These are phyloP conservation scores for Yamadazyma sp. DNA, from an alignment of 805 yeast species.

Conservation along the genomic window DNA sequence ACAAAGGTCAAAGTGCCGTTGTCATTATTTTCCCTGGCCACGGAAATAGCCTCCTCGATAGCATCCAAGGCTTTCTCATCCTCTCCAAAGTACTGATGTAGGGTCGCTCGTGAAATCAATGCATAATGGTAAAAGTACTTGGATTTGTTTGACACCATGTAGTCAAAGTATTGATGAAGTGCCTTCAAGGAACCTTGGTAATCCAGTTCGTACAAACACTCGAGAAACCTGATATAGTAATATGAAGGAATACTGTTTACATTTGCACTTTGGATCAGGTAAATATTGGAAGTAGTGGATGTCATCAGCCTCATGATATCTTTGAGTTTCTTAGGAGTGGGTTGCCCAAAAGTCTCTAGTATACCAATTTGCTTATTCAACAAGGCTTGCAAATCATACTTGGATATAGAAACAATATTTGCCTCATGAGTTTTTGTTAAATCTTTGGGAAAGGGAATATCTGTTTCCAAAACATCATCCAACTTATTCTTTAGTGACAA, in stretches of 20 bases:
- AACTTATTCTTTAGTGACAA: constrained; percentile 16
- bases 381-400: constrained; percentile 49
- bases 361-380: constrained; percentile 54
- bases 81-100: constrained; percentile 68
- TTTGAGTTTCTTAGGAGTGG: constrained; percentile 46
- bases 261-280: constrained; percentile 31
- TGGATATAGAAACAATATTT: constrained; percentile 43
- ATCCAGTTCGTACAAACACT: constrained; percentile 56
- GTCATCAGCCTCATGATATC: constrained; percentile 47
- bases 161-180: constrained; percentile 66
- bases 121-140: constrained; percentile 75
- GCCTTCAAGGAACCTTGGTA: constrained; percentile 55
- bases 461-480: constrained; percentile 11
- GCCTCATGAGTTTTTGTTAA: constrained; percentile 3
- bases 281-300: constrained; percentile 39
- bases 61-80: constrained; percentile 71
- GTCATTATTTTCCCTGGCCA: constrained; percentile 85
- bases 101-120: constrained; percentile 64
- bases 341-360: constrained; percentile 52
- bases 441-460: constrained; percentile 8
- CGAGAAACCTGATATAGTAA: constrained; percentile 61
- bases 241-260: constrained; percentile 36
- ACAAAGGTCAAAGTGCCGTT: constrained; percentile 67
- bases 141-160: constrained; percentile 66
- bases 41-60: constrained; percentile 81